Base-by-base conservation (phyloP, 176 grass and related monocot genomes). In the Tillandsia fasciculata region DNA sequence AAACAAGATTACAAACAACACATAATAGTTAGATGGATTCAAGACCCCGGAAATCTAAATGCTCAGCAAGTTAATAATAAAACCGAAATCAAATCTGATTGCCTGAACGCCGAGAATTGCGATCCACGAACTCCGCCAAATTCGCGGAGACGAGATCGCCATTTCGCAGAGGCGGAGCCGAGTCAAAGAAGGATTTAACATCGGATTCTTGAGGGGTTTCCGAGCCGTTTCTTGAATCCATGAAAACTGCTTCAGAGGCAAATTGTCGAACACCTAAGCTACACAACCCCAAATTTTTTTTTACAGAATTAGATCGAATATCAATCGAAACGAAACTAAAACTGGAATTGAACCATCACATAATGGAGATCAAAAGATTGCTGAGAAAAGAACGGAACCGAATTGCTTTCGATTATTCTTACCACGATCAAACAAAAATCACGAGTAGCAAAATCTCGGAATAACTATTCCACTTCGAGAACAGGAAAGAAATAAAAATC, bases 101-200 rank as follows among this genome's bases (percentile, higher is more conserved):
- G 58, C 77, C 65, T 2, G 81, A 61, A 49, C 26, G 12, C 51
- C n/a, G 48, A 71, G 64, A 73, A 67, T 84, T 82, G 68, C 69
- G 70, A 11, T 79, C 76, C 48, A 82, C 2, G 57, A 91, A 91
- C n/a, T 84, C 81, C 20, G 56, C 49, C 66, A 91, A 67, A 50
- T 15, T 87, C 9, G 69, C 58, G 28, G 23, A 73, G 68, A 79
- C 51, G 12, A 28, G 81, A 67, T 70, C 78, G 18, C 68, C 81
- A 64, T 87, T 70, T 48, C 65, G 73, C 47, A 87, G 76, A 63
- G 88, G 76, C 22, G 88, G 88, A 51, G 88, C 84, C 8, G 75
- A 11, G 17, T 70, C 65, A 69, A 91, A 91, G 81, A 91, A 91
- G 49, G 68, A 79, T 18, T 91, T 59, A 14, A 59, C 54, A 20